Conservation (phyloP, 2,329 filamentous ascomycete genomes). For the Botrytis fragariae region DNA sequence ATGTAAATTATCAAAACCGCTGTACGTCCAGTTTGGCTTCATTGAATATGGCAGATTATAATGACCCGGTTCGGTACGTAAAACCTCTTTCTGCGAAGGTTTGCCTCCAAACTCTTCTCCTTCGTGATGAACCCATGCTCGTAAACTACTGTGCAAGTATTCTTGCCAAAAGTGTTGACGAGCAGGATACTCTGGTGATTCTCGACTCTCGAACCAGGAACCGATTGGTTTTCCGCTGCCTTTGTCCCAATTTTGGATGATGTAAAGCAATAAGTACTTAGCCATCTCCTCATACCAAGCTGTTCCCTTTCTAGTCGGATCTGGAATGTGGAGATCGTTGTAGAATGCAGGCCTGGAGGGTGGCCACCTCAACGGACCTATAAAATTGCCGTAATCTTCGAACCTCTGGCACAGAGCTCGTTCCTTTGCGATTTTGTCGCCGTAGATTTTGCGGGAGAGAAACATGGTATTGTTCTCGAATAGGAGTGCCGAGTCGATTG, state of each 20-base stretch:
- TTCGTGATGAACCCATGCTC: neutral
- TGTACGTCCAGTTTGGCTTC: neutral
- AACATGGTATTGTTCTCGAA: neutral
- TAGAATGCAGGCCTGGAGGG: fast-evolving
- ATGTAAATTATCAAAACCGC: neutral
- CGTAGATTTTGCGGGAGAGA: neutral
- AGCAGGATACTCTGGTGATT: neutral
- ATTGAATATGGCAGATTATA: neutral
- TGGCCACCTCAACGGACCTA: neutral
- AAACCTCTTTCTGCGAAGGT: fast-evolving
- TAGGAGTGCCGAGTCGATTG: neutral
- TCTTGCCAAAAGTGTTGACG: neutral
- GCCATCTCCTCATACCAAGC: neutral
- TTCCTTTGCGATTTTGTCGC: neutral
- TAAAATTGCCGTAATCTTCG: neutral
- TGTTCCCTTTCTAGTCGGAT: neutral
- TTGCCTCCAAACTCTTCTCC: neutral
- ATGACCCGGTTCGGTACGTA: neutral
- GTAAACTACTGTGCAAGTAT: neutral
- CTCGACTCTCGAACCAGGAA: neutral
- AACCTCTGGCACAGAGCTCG: neutral
- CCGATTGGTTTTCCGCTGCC: neutral
- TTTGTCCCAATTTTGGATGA: neutral
- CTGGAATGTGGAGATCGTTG: neutral
- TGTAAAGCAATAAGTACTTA: neutral